Base-by-base conservation (phyloP, 2,329 filamentous ascomycete species). In the Hypoxylon sp. region DNA sequence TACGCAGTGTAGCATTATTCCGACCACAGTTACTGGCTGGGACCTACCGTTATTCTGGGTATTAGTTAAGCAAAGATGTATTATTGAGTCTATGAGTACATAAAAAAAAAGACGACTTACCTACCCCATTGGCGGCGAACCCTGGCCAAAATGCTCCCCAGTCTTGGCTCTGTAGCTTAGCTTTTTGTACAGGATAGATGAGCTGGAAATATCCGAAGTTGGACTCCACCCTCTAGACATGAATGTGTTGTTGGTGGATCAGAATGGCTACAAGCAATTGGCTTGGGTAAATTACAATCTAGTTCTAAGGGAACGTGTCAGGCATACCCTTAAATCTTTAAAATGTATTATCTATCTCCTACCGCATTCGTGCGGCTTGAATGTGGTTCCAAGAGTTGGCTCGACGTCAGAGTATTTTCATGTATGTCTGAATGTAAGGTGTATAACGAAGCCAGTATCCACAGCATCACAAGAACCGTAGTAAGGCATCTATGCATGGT, bases 211-310 rank as follows among this genome's bases (percentile, higher is more conserved):
- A 59, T n/a, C 48, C 48, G 62, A 53, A 53, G 19, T 22, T 48
- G 26, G 22, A 44, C 60, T 44, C 55, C 31, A 29, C 44, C 44
- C 44, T 29, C 56, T 17, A 63, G 17, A 57, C 35, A 63, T 63
- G 26, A 26, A 17, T 17, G 17, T 37, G 4, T 5, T 22, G 46
- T 47, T 50, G 37, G 53, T 35, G 50, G 52, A 63, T 44, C 33
- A 26, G 47, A 44, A 47, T 52, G 37, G 37, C 14, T 52, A 29
- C 3, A 10, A 24, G 35, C 10, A 52, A 56, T 47, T 35, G 14
- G 6, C 13, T 13, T 47, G 6, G 53, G 54, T 56, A 56, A 56
- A 56, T 56, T 56, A 31, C 54, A 6, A 35, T 46, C 31, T 19
- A 29, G 39, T 5, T 14, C 29, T 35, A 6, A 3, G 17, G 42